Conservation (phyloP, 1,139 yeast genomes). For the Scheffersomyces quercinus region DNA sequence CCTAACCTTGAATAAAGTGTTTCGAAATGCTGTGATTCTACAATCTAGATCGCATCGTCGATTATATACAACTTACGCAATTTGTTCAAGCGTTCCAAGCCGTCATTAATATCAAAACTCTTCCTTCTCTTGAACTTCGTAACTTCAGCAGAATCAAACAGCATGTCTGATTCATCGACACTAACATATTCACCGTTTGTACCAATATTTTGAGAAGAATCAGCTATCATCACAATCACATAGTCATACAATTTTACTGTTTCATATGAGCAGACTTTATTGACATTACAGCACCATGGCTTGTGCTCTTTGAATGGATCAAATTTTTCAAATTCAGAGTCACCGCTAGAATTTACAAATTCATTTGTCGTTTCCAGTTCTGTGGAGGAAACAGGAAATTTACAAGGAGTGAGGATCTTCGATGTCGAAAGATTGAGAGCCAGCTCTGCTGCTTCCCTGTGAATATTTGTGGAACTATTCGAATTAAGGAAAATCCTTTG, state of each 20-base stretch:
- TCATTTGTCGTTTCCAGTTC: slow-evolving; percentile 6
- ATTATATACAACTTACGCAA: slow-evolving; percentile 34
- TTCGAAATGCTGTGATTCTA: too few relatives aligned
- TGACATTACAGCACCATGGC: slow-evolving; percentile 34
- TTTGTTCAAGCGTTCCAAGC: slow-evolving; percentile 34
- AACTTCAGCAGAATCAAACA: slow-evolving; percentile 12
- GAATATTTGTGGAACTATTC: neutral
- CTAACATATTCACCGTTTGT: slow-evolving; percentile 25
- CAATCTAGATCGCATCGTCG: slow-evolving; percentile 14
- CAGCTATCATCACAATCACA: slow-evolving; percentile 22
- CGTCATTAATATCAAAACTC: slow-evolving; percentile 34
- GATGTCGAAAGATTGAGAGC: slow-evolving; percentile 20
- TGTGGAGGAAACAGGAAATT: slow-evolving; percentile 22
- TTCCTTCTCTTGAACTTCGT: slow-evolving; percentile 17
- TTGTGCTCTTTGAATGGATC: slow-evolving; percentile 34
- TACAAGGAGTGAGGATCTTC: slow-evolving; percentile 33
- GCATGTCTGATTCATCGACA: slow-evolving; percentile 13
- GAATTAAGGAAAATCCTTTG: slow-evolving; percentile 31
- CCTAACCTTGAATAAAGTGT: too few relatives aligned
- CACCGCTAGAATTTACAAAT: slow-evolving; percentile 15
- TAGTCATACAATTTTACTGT: slow-evolving; percentile 18
- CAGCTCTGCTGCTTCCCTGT: neutral
- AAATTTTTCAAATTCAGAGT: slow-evolving; percentile 13
- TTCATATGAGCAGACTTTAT: slow-evolving; percentile 13
- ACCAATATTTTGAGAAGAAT: slow-evolving; percentile 24